phyloP scores from a whole-genome alignment of 1,284 basidiomycete species.

The Agaricales sp. region DNA sequence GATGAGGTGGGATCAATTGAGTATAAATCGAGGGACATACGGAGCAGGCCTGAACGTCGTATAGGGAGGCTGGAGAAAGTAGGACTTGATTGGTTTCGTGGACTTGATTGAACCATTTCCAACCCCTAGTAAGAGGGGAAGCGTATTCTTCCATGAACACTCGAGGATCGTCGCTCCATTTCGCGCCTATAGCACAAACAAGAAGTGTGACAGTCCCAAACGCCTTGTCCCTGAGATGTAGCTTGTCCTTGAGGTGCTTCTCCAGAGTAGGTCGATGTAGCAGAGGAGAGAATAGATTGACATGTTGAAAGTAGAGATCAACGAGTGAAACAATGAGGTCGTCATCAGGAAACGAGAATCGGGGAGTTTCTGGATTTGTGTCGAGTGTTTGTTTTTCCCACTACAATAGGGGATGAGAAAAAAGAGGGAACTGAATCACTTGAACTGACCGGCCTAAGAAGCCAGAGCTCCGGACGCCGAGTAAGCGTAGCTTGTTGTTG shows the following conservation, averaged over 20 bases:
- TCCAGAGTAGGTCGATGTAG: conserved; percentile 35
- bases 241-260: conserved; percentile 22
- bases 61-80: not conserved
- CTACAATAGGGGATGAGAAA: not conserved
- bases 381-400: not conserved
- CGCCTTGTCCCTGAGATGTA: conserved; percentile 25
- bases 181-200: conserved; percentile 35
- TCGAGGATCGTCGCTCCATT: conserved; percentile 31
- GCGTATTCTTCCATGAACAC: conserved; percentile 23
- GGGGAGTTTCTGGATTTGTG: not conserved
- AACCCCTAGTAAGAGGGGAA: conserved; percentile 24
- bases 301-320: conserved; percentile 31
- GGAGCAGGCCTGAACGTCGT: not conserved
- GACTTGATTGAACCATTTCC: conserved; percentile 31
- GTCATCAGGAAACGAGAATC: conserved; percentile 14
- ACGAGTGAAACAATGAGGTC: conserved; percentile 29
- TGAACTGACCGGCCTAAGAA: not conserved
- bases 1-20: not conserved
- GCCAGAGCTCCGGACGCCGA: not conserved
- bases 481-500: not conserved
- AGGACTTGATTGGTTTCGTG: conserved; percentile 8
- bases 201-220: conserved; percentile 35
- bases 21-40: not conserved
- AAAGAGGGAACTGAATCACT: not conserved
- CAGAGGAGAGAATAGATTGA: conserved; percentile 29